Conservation (phyloP, 1,139 yeast species). For the Geotrichum restrictum region DNA sequence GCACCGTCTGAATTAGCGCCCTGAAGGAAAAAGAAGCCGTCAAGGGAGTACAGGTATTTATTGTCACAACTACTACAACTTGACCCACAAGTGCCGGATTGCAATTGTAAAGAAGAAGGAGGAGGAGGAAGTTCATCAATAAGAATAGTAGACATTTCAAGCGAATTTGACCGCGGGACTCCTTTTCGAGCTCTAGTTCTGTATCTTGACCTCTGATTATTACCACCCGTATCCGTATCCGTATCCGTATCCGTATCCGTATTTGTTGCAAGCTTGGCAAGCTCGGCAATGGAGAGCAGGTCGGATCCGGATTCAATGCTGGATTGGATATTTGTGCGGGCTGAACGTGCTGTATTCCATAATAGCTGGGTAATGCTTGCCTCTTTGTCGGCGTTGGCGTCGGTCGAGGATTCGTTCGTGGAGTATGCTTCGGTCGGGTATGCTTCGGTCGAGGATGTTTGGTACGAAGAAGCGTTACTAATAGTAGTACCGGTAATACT, state of each 20-base stretch:
- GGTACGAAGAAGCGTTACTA: too few species aligned
- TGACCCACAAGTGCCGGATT: too few species aligned
- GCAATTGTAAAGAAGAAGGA: too few species aligned
- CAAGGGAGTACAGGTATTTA: background rate
- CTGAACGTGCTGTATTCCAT: background rate
- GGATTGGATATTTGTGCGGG: background rate
- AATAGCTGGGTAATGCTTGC: background rate
- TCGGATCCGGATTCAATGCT: background rate
- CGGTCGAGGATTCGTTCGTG: too few species aligned
- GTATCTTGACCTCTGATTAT: background rate
- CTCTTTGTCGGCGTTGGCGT: too few species aligned
- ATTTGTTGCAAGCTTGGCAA: background rate
- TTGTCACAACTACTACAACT: background rate
- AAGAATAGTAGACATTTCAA: conserved; percentile 12
- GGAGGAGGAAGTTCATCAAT: background rate
- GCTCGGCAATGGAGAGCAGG: background rate
- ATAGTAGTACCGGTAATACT: too few species aligned
- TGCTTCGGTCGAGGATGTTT: too few species aligned
- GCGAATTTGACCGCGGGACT: conserved; percentile 2
- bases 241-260: too few species aligned
- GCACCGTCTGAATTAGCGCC: conserved; percentile 17
- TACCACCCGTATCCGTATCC: too few species aligned
- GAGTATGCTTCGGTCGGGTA: too few species aligned
- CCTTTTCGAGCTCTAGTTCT: conserved; percentile 5
- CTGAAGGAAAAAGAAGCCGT: conserved; percentile 10